Percentiles rank a stretch among this genome's conserved stretches.
Evolutionary conservation across 1,139 yeast genomes (phyloP).

Genomic region (Debaryomyces fabryi): DNA sequence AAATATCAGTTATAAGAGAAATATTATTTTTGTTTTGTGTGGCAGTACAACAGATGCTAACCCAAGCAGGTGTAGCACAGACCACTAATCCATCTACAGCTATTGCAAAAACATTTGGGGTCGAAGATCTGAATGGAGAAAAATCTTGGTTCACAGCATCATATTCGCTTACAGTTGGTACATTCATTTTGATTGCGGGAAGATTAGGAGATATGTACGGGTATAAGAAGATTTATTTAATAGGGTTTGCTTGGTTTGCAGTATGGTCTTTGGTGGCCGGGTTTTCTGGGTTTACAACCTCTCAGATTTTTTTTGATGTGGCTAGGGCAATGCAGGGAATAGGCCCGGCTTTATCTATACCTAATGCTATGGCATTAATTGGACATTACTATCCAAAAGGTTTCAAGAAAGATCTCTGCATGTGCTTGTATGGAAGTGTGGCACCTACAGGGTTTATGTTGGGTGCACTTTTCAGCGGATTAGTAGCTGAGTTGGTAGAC

Average conservation of each 20-base stretch:
- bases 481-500: constrained; percentile 35
- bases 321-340: constrained; percentile 63
- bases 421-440: constrained; percentile 57
- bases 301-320: constrained; percentile 47
- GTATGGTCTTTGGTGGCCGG: constrained; percentile 57
- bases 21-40: constrained; percentile 27
- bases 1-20: constrained; percentile 24
- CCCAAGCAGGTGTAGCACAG: constrained; percentile 54
- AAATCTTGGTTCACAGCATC: constrained; percentile 64
- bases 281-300: constrained; percentile 44
- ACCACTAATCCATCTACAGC: constrained; percentile 41
- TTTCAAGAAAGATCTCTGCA: constrained; percentile 38
- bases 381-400: constrained; percentile 55
- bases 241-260: constrained; percentile 52
- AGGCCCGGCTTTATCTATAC: constrained; percentile 59
- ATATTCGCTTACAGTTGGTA: constrained; percentile 61
- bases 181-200: constrained; percentile 63
- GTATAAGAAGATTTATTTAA: constrained; percentile 48
- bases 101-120: constrained; percentile 43
- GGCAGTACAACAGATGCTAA: constrained; percentile 47
- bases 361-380: constrained; percentile 58
- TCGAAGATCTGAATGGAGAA: constrained; percentile 40
- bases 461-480: constrained; percentile 51
- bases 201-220: constrained; percentile 68
- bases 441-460: constrained; percentile 61